These are phyloP conservation scores for Typha latifolia DNA, from an alignment of 176 grass and related monocot genomes.

Conservation along the genomic window DNA sequence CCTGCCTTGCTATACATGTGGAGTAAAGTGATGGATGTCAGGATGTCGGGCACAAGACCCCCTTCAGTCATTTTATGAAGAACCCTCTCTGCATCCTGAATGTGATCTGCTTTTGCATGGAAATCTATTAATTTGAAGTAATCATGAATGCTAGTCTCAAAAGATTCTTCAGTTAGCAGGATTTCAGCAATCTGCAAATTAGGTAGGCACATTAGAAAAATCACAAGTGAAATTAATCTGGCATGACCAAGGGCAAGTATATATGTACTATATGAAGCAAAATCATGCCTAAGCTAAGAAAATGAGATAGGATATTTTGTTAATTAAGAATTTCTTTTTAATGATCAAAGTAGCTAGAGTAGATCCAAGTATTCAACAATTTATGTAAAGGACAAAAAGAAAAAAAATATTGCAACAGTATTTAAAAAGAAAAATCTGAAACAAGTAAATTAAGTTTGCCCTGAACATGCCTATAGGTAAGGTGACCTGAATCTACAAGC, in stretches of 20 bases:
- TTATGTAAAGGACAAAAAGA: too few species aligned
- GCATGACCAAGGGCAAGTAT: background rate
- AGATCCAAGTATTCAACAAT: too few species aligned
- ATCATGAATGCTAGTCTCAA: conserved; percentile 53
- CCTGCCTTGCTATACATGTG: conserved; percentile 69
- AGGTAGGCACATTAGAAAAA: background rate
- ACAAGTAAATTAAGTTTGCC: too few species aligned
- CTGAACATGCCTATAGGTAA: too few species aligned
- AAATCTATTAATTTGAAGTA: conserved; percentile 77
- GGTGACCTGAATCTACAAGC: too few species aligned
- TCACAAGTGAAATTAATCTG: background rate
- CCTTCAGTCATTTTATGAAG: conserved; percentile 66
- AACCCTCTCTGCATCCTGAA: conserved; percentile 55
- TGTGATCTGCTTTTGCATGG: conserved; percentile 42
- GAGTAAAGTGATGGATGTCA: conserved; percentile 53
- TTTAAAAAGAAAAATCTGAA: too few species aligned
- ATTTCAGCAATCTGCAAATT: conserved; percentile 56
- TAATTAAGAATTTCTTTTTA: background rate
- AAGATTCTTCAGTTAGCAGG: conserved; percentile 65
- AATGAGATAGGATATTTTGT: background rate
- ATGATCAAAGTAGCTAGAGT: too few species aligned
- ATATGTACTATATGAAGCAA: background rate
- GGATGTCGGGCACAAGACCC: conserved; percentile 47
- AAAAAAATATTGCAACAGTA: too few species aligned
- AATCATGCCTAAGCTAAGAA: background rate